phyloP scores from a whole-genome alignment of 345 rosid genomes.

The Leavenworthia alabamica region DNA sequence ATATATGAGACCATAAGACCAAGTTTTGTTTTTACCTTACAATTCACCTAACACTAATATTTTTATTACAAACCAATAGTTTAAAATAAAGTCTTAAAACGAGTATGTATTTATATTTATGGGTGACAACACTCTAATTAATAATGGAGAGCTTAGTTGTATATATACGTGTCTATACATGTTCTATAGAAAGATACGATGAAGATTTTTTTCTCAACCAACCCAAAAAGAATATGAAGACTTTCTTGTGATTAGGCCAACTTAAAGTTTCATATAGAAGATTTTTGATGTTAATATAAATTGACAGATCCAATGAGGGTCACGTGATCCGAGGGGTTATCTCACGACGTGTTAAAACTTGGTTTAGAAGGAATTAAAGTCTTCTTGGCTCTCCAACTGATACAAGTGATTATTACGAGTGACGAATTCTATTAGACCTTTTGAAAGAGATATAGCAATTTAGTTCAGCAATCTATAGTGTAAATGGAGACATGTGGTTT shows the following conservation, averaged over 20 bases:
- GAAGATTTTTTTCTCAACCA: conserved; percentile 21
- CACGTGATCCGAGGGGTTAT: conserved; percentile 13
- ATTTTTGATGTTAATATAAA: not conserved
- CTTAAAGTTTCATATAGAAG: not conserved
- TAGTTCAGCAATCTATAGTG: not conserved
- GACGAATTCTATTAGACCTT: too few species aligned
- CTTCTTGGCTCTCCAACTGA: conserved; percentile 8
- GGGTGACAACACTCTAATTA: not conserved
- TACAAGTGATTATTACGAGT: conserved; percentile 4
- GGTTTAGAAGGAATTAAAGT: not conserved
- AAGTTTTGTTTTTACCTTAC: not conserved
- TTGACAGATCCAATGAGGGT: conserved; percentile 25
- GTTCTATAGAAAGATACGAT: conserved; percentile 2
- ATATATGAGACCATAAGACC: not conserved
- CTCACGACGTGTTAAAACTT: conserved; percentile 1
- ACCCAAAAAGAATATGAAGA: conserved; percentile 4
- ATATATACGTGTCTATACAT: not conserved
- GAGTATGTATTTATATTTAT: too few species aligned
- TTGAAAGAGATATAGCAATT: not conserved
- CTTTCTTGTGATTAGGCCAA: conserved; percentile 7
- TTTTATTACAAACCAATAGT: not conserved
- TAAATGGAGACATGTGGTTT: too few species aligned
- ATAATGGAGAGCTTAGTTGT: conserved; percentile 9
- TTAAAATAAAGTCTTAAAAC: too few species aligned
- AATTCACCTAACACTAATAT: too few species aligned